Evolutionary conservation across 2,329 filamentous ascomycete species (phyloP), one percentile per base, ranked within the genome.

Genomic region (Whalleya microplaca): DNA sequence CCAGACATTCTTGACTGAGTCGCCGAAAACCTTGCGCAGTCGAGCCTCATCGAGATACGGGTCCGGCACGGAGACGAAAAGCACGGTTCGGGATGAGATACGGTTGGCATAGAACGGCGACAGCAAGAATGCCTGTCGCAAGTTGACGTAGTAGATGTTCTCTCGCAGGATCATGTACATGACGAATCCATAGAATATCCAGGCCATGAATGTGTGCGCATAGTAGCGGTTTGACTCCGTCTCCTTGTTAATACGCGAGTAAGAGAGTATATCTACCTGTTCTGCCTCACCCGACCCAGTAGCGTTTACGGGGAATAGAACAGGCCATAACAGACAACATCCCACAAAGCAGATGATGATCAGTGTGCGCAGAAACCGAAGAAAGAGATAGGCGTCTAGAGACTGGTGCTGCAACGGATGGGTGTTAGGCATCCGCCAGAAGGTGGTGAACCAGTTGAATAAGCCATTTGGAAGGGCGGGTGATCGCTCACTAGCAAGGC

Each of bases 351-450:
- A 93, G 63, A 96, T 89, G 57, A 87, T 78, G 29, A 89, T 81
- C 7, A 88, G 76, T 62, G 93, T 88, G 69, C 92, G 91, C 62
- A 98, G 77, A 69, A 94, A 96, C 37, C 94, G 91, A 23, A 98
- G 80, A 72, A 96, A 92, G 49, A 98, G 86, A 73, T 94, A 98
- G 29, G 90, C 90, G 72, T 99, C 94, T 61, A 99, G 84, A 0
- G 92, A 96, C 71, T 94, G 91, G 76, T 96, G 92, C 68, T 95
- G 91, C 20, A 98, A 84, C 21, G 93, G 85, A 69, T 91, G 92
- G 41, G 87, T 86, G 71, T 98, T 93, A 2, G 83, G 82, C 43
- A 84, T 82, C 65, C 82, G 83, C 76, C 84, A 88, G 75, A 91
- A 90, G 12, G 82, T 77, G 9, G 75, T 75, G 55, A 92, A 73